Percentiles rank a stretch among this genome's conserved stretches.
Evolutionary conservation across 768 basidiomycete genomes (phyloP).

Genomic region (Lepiota subincarnata): DNA sequence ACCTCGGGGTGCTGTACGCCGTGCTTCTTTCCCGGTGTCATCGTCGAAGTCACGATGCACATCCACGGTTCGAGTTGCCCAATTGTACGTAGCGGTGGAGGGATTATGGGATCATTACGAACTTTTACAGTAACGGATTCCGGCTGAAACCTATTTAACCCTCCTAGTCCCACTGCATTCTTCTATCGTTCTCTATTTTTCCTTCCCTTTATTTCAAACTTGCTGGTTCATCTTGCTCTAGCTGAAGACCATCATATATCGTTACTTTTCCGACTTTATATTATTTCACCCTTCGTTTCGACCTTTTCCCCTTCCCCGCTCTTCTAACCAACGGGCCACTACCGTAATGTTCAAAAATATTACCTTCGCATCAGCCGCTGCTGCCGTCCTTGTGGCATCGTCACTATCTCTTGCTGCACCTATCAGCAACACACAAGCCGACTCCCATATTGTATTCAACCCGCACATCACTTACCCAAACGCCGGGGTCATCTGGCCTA

Average conservation of each 20-base stretch:
- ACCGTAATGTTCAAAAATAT: background rate
- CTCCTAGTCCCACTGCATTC: background rate
- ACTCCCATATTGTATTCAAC: constrained; percentile 19
- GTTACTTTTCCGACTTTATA: no score
- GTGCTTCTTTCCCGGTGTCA: no score
- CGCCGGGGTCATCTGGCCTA: constrained; percentile 16
- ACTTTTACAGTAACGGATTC: background rate
- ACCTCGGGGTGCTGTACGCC: no score
- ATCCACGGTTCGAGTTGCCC: no score
- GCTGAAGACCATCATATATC: no score
- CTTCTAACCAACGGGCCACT: background rate
- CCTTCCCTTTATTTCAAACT: background rate
- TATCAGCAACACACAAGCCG: background rate
- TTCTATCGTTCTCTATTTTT: background rate
- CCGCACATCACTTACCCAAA: constrained; percentile 21
- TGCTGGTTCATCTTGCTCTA: no score
- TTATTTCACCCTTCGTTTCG: no score
- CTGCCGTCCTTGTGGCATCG: background rate
- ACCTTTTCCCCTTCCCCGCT: no score
- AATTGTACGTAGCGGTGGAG: no score
- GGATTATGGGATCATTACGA: constrained; percentile 2
- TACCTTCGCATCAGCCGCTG: background rate
- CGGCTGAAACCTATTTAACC: background rate
- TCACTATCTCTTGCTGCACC: background rate
- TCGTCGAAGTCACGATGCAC: no score